phyloP scores from a whole-genome alignment of 495 filamentous ascomycete species.

The Penicillium daleae region DNA sequence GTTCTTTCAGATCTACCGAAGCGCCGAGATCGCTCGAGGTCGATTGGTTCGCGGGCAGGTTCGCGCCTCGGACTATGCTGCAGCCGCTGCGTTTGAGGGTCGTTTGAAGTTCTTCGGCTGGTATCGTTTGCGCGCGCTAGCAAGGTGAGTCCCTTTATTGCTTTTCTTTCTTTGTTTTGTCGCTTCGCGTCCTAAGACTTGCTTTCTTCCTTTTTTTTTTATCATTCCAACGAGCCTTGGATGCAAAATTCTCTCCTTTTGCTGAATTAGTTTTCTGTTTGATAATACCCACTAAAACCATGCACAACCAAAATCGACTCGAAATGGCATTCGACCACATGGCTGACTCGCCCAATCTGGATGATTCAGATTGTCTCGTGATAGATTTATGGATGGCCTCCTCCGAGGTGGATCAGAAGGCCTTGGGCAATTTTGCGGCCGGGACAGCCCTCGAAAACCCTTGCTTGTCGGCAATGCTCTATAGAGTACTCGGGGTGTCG shows the following conservation, averaged over 20 bases:
- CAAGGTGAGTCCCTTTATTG: slow-evolving; percentile 33
- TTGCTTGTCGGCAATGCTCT: slow-evolving; percentile 77
- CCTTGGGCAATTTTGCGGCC: slow-evolving; percentile 83
- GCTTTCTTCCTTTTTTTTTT: not conserved
- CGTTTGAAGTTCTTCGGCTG: slow-evolving; percentile 25
- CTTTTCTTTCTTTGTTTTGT: not conserved
- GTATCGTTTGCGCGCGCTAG: slow-evolving; percentile 37
- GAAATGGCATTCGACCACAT: slow-evolving; percentile 5
- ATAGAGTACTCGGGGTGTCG: slow-evolving; percentile 87
- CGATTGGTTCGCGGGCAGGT: slow-evolving; percentile 20
- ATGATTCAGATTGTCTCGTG: slow-evolving; percentile 24
- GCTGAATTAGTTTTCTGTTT: not conserved
- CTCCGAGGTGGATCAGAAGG: slow-evolving; percentile 96
- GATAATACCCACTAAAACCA: not conserved
- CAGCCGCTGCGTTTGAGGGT: slow-evolving; percentile 35
- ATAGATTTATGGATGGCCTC: slow-evolving; percentile 77
- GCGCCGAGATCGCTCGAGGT: slow-evolving; percentile 11
- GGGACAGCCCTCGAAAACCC: slow-evolving; percentile 71
- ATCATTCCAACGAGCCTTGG: not conserved
- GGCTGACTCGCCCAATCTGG: slow-evolving; percentile 25
- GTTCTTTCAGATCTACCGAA: not conserved
- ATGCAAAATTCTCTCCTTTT: not conserved
- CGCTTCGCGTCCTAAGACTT: not conserved
- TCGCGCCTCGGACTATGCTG: slow-evolving; percentile 42
- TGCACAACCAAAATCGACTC: not conserved